Conservation (phyloP, 305 asterid species). For the Fraxinus baroniana region DNA sequence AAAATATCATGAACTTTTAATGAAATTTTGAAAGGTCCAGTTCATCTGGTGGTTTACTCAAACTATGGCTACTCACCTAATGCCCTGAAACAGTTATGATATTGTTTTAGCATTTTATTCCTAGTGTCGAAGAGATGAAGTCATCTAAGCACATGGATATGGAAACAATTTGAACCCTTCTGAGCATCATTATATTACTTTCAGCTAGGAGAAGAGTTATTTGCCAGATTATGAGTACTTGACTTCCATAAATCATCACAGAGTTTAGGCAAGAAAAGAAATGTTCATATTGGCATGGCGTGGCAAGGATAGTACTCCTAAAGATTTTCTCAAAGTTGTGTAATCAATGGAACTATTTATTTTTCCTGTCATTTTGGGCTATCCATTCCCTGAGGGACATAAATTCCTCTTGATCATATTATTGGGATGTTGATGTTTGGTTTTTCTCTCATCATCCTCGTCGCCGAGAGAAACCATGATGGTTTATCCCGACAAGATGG, state of each 20-base stretch:
- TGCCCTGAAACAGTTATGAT: neutral
- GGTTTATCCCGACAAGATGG: neutral
- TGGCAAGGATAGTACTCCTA: neutral
- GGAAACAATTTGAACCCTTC: neutral
- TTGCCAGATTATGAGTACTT: neutral
- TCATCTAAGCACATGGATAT: neutral
- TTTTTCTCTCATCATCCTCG: neutral
- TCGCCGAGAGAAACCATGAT: neutral
- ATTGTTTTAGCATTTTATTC: neutral
- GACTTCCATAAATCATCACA: neutral
- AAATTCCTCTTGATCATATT: neutral
- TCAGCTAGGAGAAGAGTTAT: neutral
- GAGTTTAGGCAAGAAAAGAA: neutral
- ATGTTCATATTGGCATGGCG: neutral
- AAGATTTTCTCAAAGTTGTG: neutral
- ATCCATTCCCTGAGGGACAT: neutral
- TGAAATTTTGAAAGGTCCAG: neutral
- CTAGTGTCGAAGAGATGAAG: neutral
- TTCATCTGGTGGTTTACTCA: neutral
- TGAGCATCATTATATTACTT: neutral
- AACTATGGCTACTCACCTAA: neutral
- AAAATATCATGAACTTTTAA: neutral
- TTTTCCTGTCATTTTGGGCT: neutral
- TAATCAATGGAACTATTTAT: neutral
- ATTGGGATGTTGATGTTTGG: neutral